Evolutionary conservation across 2,329 filamentous ascomycete species (phyloP), one percentile per base, ranked within the genome.

Genomic region (Xylariaceae sp.): DNA sequence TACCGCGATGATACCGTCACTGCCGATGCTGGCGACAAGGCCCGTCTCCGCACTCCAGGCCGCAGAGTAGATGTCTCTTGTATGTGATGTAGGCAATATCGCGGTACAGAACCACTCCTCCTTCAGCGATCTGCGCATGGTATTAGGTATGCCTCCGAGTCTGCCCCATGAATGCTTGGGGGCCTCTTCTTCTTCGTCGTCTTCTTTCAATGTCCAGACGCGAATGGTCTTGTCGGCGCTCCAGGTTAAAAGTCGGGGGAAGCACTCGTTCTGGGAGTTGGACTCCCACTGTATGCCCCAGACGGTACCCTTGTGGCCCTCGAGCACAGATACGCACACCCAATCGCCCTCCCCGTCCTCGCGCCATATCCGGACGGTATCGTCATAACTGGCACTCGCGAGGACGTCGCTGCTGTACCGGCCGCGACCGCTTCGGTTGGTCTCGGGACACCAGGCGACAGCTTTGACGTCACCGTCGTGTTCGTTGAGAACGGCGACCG

Each of bases 401-500:
- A 99, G 78, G 42, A 94, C 78, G 57, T 96, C 86, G 42, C 79
- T 73, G 55, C 77, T 75, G 58, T 81, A 82, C 45, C 73, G 69
- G 39, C 76, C 68, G 11, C 67, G 63, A 15, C 67, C 61, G 49
- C 70, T 72, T 19, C 77, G 70, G 19, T 74, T 75, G 11, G 75
- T 80, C 46, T 85, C 83, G 0, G 90, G 90, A 66, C 94, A 91
- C 94, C 94, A 99, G 2, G 85, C 82, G 1, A 99, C 89, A 56
- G 85, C 89, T 68, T 99, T 99, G 58, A 99, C 91, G 70, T 99
- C 94, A 18, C 89, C 91, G 42, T 91, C 87, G 67, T 99, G 94
- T 71, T 97, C 94, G 69, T 89, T 90, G 62, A 97, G 77, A 46
- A 97, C 92, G 0, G 92, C 94, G 14, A 97, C 85, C 1, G 94